phyloP scores from a whole-genome alignment of 129 eudicot species.

The Rutidosis leptorrhynchoides region DNA sequence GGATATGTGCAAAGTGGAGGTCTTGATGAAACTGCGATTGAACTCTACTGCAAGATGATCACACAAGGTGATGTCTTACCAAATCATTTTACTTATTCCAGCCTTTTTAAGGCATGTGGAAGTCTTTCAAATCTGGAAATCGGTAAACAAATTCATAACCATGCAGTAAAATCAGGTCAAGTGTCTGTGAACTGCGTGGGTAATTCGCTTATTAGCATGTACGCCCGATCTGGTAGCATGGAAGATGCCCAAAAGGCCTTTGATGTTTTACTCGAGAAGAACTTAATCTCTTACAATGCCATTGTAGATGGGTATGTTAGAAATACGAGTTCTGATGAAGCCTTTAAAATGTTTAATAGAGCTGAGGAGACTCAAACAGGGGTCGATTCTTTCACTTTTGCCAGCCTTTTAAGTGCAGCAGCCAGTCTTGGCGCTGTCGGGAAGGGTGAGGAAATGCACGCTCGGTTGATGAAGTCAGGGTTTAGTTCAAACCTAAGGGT shows the following conservation, averaged over 20 bases:
- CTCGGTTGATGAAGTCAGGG: constrained; percentile 59
- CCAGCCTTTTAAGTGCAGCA: constrained; percentile 78
- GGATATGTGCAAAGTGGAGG: constrained; percentile 64
- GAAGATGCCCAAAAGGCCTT: constrained; percentile 75
- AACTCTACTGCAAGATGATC: constrained; percentile 55
- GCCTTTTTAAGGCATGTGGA: constrained; percentile 57
- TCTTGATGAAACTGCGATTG: constrained; percentile 48
- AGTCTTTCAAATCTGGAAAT: constrained; percentile 38
- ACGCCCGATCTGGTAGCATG: constrained; percentile 53
- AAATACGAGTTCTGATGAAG: constrained; percentile 37
- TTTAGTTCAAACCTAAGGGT: constrained; percentile 42
- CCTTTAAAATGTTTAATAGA: constrained; percentile 46
- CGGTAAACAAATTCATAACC: constrained; percentile 61
- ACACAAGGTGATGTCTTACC: constrained; percentile 46
- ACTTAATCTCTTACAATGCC: constrained; percentile 54
- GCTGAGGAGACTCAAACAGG: constrained; percentile 34
- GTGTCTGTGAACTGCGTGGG: constrained; percentile 59
- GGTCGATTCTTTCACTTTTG: constrained; percentile 64
- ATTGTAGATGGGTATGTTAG: constrained; percentile 59
- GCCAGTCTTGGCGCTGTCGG: constrained; percentile 66
- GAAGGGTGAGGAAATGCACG: constrained; percentile 75
- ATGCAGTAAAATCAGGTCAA: constrained; percentile 58
- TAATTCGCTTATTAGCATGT: constrained; percentile 75
- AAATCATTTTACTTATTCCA: constrained; percentile 59
- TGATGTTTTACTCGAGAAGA: constrained; percentile 61